Conservation (phyloP, 1,284 basidiomycete species). For the Chiua sp. region DNA sequence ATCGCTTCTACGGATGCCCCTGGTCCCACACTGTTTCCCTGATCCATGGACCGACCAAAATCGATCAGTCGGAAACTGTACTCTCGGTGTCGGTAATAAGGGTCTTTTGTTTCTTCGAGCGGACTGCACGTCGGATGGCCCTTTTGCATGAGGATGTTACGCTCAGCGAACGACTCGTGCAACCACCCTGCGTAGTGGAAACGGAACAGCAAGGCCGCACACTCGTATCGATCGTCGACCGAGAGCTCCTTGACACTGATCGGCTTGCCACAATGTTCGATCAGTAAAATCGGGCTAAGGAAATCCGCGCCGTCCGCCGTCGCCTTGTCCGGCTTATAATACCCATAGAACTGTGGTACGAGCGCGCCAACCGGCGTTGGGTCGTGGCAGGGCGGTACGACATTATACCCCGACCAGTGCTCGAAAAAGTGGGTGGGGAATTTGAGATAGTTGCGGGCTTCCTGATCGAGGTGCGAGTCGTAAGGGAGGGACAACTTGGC, state of each 20-base stretch:
- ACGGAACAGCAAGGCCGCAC: conserved; percentile 36
- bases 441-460: conserved; percentile 34
- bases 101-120: conserved; percentile 3
- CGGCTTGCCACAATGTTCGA: conserved; percentile 43
- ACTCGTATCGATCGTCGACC: conserved; percentile 35
- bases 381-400: conserved; percentile 33
- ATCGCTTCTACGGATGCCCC: neutral
- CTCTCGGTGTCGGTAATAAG: neutral
- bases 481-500: conserved; percentile 31
- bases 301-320: neutral
- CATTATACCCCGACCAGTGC: conserved; percentile 42
- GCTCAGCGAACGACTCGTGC: conserved; percentile 41
- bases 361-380: conserved; percentile 41
- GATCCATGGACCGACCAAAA: conserved; percentile 33
- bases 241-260: conserved; percentile 27
- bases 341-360: conserved; percentile 46
- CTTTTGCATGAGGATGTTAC: conserved; percentile 43
- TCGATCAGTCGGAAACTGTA: conserved; percentile 44
- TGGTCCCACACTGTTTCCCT: no score
- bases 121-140: conserved; percentile 42
- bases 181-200: conserved; percentile 39
- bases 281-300: conserved; percentile 36
- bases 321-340: conserved; percentile 30
- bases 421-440: conserved; percentile 41
- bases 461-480: conserved; percentile 27